Percentiles rank a stretch among this genome's conserved stretches.
Evolutionary conservation across 129 eudicot genomes (phyloP).

Genomic region (Gnaphalium uliginosum): DNA sequence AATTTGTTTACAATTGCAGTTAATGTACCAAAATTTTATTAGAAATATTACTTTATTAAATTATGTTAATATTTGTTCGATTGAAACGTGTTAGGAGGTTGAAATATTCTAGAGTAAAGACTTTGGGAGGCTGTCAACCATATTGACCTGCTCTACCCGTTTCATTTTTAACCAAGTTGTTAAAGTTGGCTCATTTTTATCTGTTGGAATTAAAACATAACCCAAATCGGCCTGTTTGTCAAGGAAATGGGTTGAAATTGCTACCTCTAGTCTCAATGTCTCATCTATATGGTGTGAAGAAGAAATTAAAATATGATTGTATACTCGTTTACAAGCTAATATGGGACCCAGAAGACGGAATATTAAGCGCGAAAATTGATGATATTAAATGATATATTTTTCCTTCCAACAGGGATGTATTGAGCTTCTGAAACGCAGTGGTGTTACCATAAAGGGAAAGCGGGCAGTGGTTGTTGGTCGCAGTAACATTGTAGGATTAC

Average conservation of each 20-base stretch:
- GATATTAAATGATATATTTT: neutral
- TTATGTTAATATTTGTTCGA: neutral
- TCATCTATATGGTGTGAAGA: neutral
- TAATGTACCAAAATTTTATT: neutral
- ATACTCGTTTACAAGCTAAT: neutral
- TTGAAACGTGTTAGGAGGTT: neutral
- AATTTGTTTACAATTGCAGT: neutral
- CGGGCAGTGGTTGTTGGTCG: constrained; percentile 97
- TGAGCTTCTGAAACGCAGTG: constrained; percentile 81
- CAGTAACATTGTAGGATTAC: constrained; percentile 98
- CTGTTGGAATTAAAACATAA: neutral
- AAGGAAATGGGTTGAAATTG: neutral
- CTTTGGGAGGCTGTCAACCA: neutral
- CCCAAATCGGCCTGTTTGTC: neutral
- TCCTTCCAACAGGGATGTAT: constrained; percentile 70
- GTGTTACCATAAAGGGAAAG: constrained; percentile 80
- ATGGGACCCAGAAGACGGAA: too few relatives aligned
- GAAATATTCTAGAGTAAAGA: neutral
- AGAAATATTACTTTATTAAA: neutral
- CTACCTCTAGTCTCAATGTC: neutral
- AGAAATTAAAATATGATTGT: neutral
- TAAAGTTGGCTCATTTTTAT: neutral
- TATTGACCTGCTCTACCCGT: neutral
- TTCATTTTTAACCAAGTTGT: neutral
- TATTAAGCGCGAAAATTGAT: too few relatives aligned